Conservation (phyloP, 2,329 filamentous ascomycete genomes). For the Coniochaeta ligniaria region DNA sequence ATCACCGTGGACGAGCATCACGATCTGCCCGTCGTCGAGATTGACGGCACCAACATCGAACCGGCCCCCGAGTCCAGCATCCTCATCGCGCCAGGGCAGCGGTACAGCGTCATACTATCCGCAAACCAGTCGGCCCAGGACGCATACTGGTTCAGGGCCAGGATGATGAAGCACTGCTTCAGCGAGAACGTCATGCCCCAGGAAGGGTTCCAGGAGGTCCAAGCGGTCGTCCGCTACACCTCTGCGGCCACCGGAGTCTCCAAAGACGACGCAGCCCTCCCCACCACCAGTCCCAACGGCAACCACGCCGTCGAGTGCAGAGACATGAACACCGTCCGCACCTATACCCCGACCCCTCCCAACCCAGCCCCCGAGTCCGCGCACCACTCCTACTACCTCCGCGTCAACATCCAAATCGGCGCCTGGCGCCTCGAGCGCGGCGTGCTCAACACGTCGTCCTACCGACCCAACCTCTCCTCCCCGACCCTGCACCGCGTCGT, state of each 20-base stretch:
- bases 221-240: slow-evolving; percentile 40
- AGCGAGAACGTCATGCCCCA: slow-evolving; percentile 38
- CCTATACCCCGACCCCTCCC: slow-evolving; percentile 34
- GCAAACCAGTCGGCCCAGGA: slow-evolving; percentile 44
- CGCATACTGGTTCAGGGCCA: slow-evolving; percentile 58
- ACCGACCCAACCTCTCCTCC: slow-evolving; percentile 35
- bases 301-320: slow-evolving; percentile 32
- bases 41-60: slow-evolving; percentile 61
- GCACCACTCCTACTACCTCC: slow-evolving; percentile 45
- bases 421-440: slow-evolving; percentile 50
- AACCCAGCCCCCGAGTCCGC: slow-evolving; percentile 35
- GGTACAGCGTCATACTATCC: slow-evolving; percentile 60
- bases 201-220: slow-evolving; percentile 35
- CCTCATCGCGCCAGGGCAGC: slow-evolving; percentile 62
- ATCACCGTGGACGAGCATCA: slow-evolving; percentile 62
- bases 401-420: slow-evolving; percentile 53
- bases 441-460: slow-evolving; percentile 50
- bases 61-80: slow-evolving; percentile 52
- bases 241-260: slow-evolving; percentile 3
- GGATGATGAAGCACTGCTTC: slow-evolving; percentile 55
- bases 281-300: slow-evolving; percentile 19
- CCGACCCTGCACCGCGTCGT: slow-evolving; percentile 45
- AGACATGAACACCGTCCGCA: slow-evolving; percentile 38
- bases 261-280: slow-evolving; percentile 13
- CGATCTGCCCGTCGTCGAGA: slow-evolving; percentile 49